These are phyloP conservation scores for Boletus huronensis DNA, from an alignment of 768 basidiomycete species.

Conservation along the genomic window DNA sequence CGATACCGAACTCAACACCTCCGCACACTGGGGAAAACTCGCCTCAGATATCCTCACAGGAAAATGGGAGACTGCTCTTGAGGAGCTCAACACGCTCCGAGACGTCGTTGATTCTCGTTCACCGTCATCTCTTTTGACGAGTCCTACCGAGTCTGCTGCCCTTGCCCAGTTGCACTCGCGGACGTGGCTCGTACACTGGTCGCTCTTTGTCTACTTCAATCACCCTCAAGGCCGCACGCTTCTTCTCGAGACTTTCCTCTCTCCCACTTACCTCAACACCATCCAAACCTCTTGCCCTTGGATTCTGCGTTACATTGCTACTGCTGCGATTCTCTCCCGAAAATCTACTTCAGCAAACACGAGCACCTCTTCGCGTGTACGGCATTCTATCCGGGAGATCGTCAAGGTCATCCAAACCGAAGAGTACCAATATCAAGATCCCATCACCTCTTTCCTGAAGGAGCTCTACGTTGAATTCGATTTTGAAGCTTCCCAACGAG, in stretches of 20 bases:
- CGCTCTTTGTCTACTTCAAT: conserved; percentile 97
- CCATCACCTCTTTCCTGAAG: conserved; percentile 88
- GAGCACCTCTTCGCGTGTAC: conserved; percentile 63
- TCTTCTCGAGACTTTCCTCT: conserved; percentile 94
- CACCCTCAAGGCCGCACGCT: conserved; percentile 87
- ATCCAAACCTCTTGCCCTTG: conserved; percentile 95
- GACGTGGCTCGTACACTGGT: conserved; percentile 97
- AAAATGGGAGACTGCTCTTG: conserved; percentile 91
- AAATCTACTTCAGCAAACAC: conserved; percentile 55
- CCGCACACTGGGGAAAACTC: conserved; percentile 98
- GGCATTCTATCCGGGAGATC: conserved; percentile 86
- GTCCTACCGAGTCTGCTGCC: conserved; percentile 57
- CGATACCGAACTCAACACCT: conserved; percentile 87
- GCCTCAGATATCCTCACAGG: conserved; percentile 94
- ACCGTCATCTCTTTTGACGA: conserved; percentile 46
- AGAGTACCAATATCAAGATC: conserved; percentile 94
- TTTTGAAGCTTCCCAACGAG: conserved; percentile 89
- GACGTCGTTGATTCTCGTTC: conserved; percentile 85
- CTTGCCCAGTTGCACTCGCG: conserved; percentile 88
- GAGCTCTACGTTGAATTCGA: conserved; percentile 95
- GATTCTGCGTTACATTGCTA: conserved; percentile 91
- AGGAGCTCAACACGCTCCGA: conserved; percentile 92
- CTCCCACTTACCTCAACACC: conserved; percentile 95
- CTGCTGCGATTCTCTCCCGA: conserved; percentile 89
- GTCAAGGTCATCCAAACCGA: conserved; percentile 94